Evolutionary conservation across 352 stramenopile genomes (phyloP), one percentile per base, ranked within the genome.

Genomic region (Blastocystis sp.): DNA sequence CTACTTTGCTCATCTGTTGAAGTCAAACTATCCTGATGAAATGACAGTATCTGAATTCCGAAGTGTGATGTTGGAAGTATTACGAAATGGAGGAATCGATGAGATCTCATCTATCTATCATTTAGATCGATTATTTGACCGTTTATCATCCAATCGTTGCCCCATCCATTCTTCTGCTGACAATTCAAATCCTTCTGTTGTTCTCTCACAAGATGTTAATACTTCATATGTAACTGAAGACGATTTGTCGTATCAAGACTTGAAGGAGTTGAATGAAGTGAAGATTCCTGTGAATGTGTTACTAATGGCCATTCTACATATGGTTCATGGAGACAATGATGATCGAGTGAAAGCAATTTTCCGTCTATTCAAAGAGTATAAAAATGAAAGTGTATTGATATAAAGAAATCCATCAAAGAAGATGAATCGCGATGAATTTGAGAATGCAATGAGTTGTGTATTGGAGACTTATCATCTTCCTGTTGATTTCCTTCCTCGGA

Each of bases 381-480:
- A 9, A n/a, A 37, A 37, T 24, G n/a, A 12, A 19, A 11, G 32
- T 73, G n/a, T 24, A 27, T 37, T 6, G 24, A 73, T 73, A 12
- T 14, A 37, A 37, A 73, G n/a, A 12, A 73, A 73, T 37, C 29
- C 43, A 46, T 73, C 61, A 37, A 73, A 73, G 32, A 37, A 9
- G 32, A 73, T 73, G 61, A 73, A 46, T 73, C 61, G 61, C 24
- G 61, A 73, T 14, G 61, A 73, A 11, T 73, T 73, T 29, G 61
- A 73, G 32, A 19, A 9, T 11, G n/a, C 29, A 29, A 37, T 73
- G 24, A 27, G 6, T 29, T 39, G 29, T 46, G n/a, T 37, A 12
- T 46, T 73, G 61, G n/a, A 37, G 61, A 73, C n/a, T 9, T 73
- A 73, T 46, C 61, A 73, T 46, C 29, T 73, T 11, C 32, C n/a